These are phyloP conservation scores for Ampelomyces quisqualis DNA, from an alignment of 2,329 filamentous ascomycete species.

Conservation along the genomic window DNA sequence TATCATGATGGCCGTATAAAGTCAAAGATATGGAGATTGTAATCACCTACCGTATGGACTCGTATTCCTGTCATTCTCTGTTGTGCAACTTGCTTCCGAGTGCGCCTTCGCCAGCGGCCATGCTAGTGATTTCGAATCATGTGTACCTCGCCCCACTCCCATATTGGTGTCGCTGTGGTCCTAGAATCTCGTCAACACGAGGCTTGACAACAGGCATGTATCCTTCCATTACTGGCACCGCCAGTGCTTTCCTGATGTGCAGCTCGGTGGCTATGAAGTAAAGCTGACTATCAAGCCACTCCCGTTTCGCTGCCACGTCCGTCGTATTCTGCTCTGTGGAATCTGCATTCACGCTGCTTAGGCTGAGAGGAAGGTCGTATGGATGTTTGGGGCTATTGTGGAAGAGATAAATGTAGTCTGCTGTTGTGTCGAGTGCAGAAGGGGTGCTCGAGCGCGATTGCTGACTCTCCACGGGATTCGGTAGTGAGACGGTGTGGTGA, in stretches of 20 bases:
- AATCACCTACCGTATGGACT: no score
- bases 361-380: conserved; percentile 14
- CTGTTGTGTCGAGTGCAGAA: neutral
- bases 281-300: conserved; percentile 31
- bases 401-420: conserved; percentile 19
- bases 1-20: no score
- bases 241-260: conserved; percentile 33
- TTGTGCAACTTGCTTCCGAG: no score
- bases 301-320: conserved; percentile 22
- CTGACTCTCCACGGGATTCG: no score
- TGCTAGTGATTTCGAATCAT: no score
- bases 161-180: no score
- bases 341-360: neutral
- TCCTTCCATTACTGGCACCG: conserved; percentile 24
- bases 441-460: neutral
- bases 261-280: conserved; percentile 28
- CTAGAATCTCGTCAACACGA: conserved; percentile 17
- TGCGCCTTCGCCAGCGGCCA: no score
- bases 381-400: conserved; percentile 23
- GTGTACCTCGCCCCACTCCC: no score
- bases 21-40: no score
- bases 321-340: conserved; percentile 15
- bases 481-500: no score
- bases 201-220: conserved; percentile 15
- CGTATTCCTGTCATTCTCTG: no score